Base-by-base conservation (phyloP, 495 filamentous ascomycete species). In the Neurospora sp. region DNA sequence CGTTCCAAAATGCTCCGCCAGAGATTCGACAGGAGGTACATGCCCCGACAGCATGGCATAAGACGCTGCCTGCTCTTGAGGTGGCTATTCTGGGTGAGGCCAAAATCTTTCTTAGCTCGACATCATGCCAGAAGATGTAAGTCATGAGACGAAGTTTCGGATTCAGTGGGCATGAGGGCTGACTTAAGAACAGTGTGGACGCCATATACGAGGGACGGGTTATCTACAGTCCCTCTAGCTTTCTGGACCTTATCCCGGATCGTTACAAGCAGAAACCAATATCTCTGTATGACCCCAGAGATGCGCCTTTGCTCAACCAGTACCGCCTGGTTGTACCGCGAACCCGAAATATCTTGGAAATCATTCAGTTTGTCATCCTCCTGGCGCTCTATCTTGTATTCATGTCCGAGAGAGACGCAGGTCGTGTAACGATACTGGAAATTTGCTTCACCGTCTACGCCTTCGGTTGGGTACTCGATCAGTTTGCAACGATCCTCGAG, bases 241-340 rank as follows among this genome's bases (percentile, higher is more conserved):
- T 90, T 81, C 85, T 92, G 69, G 90, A 92, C 77, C 88, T 93
- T 39, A 83, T 93, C 70, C 90, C 91, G 4, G 91, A 93, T 78
- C 88, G 88, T 48, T 93, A 93, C 80, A 93, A 93, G 79, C 86
- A 88, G 78, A 88, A 88, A 74, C 89, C 89, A 5, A 92, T 93
- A 71, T 89, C 89, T 3, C 79, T 93, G 5, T 93, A 92, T 76
- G 85, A 91, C 73, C 91, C 91, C 18, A 80, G 86, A 16, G 85
- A 88, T 73, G 89, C 89, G 8, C 88, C 89, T 6, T 77, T 92
- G 11, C 84, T 93, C 11, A 93, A 93, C 77, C 91, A 93, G 76
- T 93, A 93, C 77, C 89, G 91, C 0, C 82, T 93, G 4, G 87
- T 91, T 69, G 91, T 93, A 18, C 91, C 91, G 11, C 84, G 90